These are phyloP conservation scores for Pseudoscleropodium purum DNA, from an alignment of 225 moss, liverwort and hornwort species.

Conservation along the genomic window DNA sequence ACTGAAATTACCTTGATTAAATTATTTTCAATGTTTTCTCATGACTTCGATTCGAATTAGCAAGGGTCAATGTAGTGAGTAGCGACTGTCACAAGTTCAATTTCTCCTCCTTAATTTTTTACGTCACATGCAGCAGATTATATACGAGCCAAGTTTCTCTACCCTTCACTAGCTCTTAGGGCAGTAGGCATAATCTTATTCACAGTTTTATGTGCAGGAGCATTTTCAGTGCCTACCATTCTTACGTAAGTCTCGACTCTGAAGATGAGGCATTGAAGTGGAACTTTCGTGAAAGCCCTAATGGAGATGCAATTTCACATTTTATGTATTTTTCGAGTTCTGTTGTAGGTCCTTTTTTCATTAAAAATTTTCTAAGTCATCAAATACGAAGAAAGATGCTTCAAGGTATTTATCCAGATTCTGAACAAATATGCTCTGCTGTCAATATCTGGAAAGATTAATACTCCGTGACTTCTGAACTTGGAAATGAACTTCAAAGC, in stretches of 20 bases:
- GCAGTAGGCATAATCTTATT: neutral
- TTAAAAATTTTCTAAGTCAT: neutral
- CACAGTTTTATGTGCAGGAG: constrained; percentile 27
- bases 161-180: neutral
- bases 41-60: neutral
- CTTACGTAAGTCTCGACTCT: constrained; percentile 25
- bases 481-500: neutral
- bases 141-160: neutral
- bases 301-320: constrained; percentile 34
- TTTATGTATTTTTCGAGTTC: neutral
- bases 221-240: constrained; percentile 44
- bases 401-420: neutral
- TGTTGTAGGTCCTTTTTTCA: neutral
- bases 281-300: constrained; percentile 52
- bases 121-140: neutral
- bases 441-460: neutral
- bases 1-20: neutral
- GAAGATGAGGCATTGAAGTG: constrained; percentile 60
- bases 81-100: neutral
- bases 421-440: neutral
- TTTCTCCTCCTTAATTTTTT: neutral
- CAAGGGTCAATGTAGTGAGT: neutral
- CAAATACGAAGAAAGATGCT: neutral
- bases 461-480: neutral
- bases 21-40: neutral